Conservation (phyloP, 768 basidiomycete genomes). For the Leucosporidium yakuticum region DNA sequence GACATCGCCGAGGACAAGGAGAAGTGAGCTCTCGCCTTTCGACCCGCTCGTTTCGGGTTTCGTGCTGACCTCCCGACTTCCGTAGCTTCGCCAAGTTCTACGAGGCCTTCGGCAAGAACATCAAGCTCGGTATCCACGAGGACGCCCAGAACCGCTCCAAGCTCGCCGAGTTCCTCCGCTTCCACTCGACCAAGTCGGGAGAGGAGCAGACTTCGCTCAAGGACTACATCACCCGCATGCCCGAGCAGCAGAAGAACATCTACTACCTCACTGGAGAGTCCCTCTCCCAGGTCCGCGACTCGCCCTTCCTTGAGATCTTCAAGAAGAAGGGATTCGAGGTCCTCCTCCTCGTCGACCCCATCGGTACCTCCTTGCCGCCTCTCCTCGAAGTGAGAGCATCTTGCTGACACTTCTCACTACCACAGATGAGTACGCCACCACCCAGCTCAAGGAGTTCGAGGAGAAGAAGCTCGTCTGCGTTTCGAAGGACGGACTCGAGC, state of each 20-base stretch:
- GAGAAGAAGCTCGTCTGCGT: constrained; percentile 96
- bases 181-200: constrained; percentile 87
- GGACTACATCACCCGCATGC: constrained; percentile 99
- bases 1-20: constrained; percentile 99
- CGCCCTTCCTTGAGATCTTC: constrained; percentile 97
- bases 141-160: constrained; percentile 98
- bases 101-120: constrained; percentile 91
- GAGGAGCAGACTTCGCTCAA: constrained; percentile 93
- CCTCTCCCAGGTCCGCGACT: constrained; percentile 79
- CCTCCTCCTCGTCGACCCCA: constrained; percentile 93
- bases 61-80: background rate
- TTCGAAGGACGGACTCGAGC: constrained; percentile 97
- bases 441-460: constrained; percentile 98
- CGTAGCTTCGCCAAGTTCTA: constrained; percentile 82
- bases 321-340: constrained; percentile 99
- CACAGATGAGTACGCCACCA: constrained; percentile 67
- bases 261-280: constrained; percentile 99
- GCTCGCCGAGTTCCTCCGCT: constrained; percentile 97
- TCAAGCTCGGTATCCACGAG: constrained; percentile 99
- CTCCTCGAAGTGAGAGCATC: too few relatives aligned
- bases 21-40: constrained; percentile 49
- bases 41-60: background rate
- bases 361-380: constrained; percentile 60
- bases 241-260: constrained; percentile 95
- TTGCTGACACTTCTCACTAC: background rate